A percentile compares a stretch with the other conserved stretches of the same genome.
phyloP scores from a whole-genome alignment of 2,329 filamentous ascomycete species.

The Hypoxylon sp. region DNA sequence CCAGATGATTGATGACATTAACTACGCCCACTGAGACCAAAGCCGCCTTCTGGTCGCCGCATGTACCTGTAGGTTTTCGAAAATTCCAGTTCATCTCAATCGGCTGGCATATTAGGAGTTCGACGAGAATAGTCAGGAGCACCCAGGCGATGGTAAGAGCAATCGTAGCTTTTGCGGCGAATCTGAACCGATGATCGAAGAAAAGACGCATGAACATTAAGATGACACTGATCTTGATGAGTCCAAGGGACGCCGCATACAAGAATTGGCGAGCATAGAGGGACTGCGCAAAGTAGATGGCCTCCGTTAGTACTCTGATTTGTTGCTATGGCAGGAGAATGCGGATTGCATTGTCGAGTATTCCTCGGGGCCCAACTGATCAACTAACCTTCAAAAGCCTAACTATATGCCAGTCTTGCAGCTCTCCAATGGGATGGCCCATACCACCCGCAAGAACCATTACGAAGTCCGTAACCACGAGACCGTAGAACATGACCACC shows the following conservation, averaged over 20 bases:
- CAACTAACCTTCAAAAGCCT: slow-evolving; percentile 44
- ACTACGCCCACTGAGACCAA: slow-evolving; percentile 39
- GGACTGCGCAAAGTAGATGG: slow-evolving; percentile 20
- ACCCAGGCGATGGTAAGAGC: slow-evolving; percentile 42
- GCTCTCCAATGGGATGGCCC: slow-evolving; percentile 48
- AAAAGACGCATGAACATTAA: slow-evolving; percentile 46
- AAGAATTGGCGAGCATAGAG: slow-evolving; percentile 42
- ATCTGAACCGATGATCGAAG: slow-evolving; percentile 32
- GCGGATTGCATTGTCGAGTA: background rate
- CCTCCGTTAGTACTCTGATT: slow-evolving; percentile 5
- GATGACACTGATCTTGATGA: slow-evolving; percentile 45
- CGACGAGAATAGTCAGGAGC: slow-evolving; percentile 39
- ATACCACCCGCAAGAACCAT: slow-evolving; percentile 40
- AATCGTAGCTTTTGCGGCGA: slow-evolving; percentile 38
- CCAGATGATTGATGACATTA: slow-evolving; percentile 41
- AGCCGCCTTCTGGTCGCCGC: slow-evolving; percentile 41
- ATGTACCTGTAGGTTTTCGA: slow-evolving; percentile 25
- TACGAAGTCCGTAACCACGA: slow-evolving; percentile 36
- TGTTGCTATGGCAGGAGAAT: background rate
- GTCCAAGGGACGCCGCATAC: slow-evolving; percentile 36
- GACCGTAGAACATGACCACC: slow-evolving; percentile 38
- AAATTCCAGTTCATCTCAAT: slow-evolving; percentile 53
- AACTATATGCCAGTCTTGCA: slow-evolving; percentile 49
- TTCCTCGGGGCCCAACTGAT: slow-evolving; percentile 8
- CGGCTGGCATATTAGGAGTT: slow-evolving; percentile 36